phyloP scores from a whole-genome alignment of 306 rosid species.

The Corylus heterophylla region DNA sequence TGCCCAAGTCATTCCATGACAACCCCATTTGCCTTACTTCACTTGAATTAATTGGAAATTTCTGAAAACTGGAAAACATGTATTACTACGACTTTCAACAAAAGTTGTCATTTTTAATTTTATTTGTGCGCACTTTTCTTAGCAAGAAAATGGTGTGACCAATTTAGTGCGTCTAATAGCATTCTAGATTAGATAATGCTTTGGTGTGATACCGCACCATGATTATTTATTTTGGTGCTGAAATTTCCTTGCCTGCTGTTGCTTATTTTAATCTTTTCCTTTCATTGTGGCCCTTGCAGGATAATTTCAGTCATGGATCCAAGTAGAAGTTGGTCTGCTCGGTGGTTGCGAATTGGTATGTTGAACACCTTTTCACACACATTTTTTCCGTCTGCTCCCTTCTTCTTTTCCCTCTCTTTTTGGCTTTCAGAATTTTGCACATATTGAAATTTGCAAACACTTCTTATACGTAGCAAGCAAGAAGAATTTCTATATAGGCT shows the following conservation, averaged over 20 bases:
- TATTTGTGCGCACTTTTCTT: neutral
- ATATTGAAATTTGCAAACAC: neutral
- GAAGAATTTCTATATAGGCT: neutral
- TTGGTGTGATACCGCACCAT: neutral
- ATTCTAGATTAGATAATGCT: neutral
- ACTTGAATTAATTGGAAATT: neutral
- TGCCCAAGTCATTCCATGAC: neutral
- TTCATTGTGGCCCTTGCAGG: constrained; percentile 33
- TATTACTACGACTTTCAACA: neutral
- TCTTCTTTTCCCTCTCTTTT: neutral
- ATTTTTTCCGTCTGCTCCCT: neutral
- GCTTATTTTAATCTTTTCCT: neutral
- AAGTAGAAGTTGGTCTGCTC: constrained; percentile 86
- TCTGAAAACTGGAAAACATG: neutral
- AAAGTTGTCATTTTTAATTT: too few relatives aligned
- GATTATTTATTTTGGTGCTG: neutral
- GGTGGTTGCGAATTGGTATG: constrained; percentile 90
- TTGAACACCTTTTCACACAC: constrained; percentile 13
- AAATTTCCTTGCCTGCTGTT: constrained; percentile 1
- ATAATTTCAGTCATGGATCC: constrained; percentile 96
- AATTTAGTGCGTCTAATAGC: too few relatives aligned
- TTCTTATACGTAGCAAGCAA: neutral
- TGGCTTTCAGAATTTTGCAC: too few relatives aligned
- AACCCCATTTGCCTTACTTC: neutral
- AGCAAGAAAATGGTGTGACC: too few relatives aligned